Evolutionary conservation across 192 early-diverging fungal species (phyloP), one percentile per base, ranked within the genome.

Genomic region (Coemansia erecta): DNA sequence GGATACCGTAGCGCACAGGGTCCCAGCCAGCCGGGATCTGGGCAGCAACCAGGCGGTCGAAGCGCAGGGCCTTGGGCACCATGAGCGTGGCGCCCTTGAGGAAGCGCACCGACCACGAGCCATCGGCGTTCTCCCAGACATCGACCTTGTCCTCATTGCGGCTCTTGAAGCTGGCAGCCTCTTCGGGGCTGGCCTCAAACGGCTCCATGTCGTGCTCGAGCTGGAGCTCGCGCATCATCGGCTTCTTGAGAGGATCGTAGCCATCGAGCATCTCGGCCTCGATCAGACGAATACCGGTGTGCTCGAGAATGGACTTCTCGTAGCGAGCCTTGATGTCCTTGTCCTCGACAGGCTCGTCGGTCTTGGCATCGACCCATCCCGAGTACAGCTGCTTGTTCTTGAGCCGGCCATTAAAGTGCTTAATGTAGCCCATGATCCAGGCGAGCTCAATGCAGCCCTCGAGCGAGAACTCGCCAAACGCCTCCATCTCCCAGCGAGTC

Each of bases 401-500:
- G 39, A 56, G 53, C 8, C 40, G 3, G 39, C 57, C 57, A 86
- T 87, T 86, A 80, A 89, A 87, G 72, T 90, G 91, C 70, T 89
- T 90, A 82, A 98, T 92, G 56, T 88, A 89, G 41, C 93, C 93
- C 94, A 96, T 96, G 67, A 98, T 90, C 93, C 95, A 95, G 7
- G 95, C 93, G 87, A 98, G 86, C 80, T 98, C 95, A 46, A 95
- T 91, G 68, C 90, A 93, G 22, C 93, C 74, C 31, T 77, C 74
- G 17, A 71, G 64, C 59, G 74, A 77, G 28, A 72, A 64, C 65
- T 71, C 69, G 64, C 95, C 95, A 45, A 82, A 74, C 40, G 92
- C 85, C 72, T 98, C 95, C 89, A 98, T 94, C 71, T 98, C 95
- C 95, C 95, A 98, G 49, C 95, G 90, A 43, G 94, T 98, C 63